phyloP scores from a whole-genome alignment of 805 yeast species.

The Wickerhamiella vanderwaltii region DNA sequence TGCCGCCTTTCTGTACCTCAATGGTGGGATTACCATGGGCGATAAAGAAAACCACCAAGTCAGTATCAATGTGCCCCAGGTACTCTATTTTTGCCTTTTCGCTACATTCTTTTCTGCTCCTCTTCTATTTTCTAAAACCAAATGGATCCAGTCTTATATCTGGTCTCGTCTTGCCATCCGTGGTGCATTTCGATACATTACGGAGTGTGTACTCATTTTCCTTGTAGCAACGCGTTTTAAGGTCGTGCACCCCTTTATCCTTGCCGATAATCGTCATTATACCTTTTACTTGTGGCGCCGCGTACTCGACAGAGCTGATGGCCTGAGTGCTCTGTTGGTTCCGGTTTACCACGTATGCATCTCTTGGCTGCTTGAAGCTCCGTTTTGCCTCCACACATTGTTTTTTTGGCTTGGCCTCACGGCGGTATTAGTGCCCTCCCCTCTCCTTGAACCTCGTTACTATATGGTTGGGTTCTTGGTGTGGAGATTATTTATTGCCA shows the following conservation, averaged over 20 bases:
- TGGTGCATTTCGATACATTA: constrained; percentile 6
- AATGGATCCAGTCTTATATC: constrained; percentile 12
- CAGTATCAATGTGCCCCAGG: constrained; percentile 62
- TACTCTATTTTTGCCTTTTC: constrained; percentile 65
- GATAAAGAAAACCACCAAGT: constrained; percentile 77
- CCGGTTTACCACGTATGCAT: constrained; percentile 58
- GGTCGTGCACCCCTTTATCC: constrained; percentile 72
- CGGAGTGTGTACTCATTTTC: constrained; percentile 16
- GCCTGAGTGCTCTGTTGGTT: constrained; percentile 37
- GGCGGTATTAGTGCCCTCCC: constrained; percentile 71
- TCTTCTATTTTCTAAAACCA: constrained; percentile 43
- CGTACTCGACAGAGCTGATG: constrained; percentile 34
- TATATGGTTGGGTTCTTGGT: constrained; percentile 69
- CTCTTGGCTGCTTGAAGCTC: constrained; percentile 28
- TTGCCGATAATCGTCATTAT: constrained; percentile 91
- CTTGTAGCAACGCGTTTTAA: constrained; percentile 31
- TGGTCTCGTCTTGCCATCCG: background rate
- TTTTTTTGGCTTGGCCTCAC: constrained; percentile 42
- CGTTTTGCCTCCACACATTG: constrained; percentile 19
- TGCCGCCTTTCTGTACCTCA: constrained; percentile 43
- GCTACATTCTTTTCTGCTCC: constrained; percentile 59
- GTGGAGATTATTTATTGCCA: constrained; percentile 48
- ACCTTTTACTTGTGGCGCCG: constrained; percentile 75
- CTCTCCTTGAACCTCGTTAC: constrained; percentile 88
- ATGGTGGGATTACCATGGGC: constrained; percentile 83